Percentiles rank a stretch among this genome's conserved stretches.
These are phyloP conservation scores for Boletus rufocinnamomeus DNA, from an alignment of 768 basidiomycete genomes.

Conservation along the genomic window DNA sequence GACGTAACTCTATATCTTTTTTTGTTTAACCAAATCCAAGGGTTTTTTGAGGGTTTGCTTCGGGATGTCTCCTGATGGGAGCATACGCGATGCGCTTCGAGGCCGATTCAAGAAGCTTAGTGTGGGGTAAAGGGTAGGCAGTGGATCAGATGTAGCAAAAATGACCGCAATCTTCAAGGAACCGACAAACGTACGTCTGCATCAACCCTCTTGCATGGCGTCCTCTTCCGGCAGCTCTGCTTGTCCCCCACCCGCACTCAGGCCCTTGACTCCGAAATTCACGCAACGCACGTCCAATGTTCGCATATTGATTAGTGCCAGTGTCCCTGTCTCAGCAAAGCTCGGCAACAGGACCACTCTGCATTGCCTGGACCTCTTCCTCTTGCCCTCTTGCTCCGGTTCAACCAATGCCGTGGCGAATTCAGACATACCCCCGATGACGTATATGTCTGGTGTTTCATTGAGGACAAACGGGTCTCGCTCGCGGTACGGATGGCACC, in stretches of 20 bases:
- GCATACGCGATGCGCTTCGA: background rate
- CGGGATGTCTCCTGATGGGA: background rate
- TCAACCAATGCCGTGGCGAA: conserved; percentile 76
- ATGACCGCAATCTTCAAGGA: background rate
- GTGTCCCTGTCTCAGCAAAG: conserved; percentile 73
- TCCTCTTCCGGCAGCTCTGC: conserved; percentile 8
- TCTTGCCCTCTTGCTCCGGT: conserved; percentile 33
- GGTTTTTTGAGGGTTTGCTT: background rate
- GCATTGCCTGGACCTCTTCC: conserved; percentile 43
- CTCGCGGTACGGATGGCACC: conserved; percentile 93
- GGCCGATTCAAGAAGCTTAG: background rate
- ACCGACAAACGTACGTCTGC: background rate
- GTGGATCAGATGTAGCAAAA: background rate
- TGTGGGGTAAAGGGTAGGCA: background rate
- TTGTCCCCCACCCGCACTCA: conserved; percentile 28
- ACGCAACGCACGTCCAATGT: conserved; percentile 71
- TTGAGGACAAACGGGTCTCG: conserved; percentile 86
- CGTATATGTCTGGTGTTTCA: conserved; percentile 87
- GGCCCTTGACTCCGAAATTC: conserved; percentile 50
- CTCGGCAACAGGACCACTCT: conserved; percentile 80
- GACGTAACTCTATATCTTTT: background rate
- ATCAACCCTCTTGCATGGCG: conserved; percentile 31
- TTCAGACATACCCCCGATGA: conserved; percentile 86
- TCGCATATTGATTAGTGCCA: conserved; percentile 80
- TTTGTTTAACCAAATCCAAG: no score